Evolutionary conservation across 208 protist genomes (phyloP).

Genomic region (Balamuthia mandrillaris): DNA sequence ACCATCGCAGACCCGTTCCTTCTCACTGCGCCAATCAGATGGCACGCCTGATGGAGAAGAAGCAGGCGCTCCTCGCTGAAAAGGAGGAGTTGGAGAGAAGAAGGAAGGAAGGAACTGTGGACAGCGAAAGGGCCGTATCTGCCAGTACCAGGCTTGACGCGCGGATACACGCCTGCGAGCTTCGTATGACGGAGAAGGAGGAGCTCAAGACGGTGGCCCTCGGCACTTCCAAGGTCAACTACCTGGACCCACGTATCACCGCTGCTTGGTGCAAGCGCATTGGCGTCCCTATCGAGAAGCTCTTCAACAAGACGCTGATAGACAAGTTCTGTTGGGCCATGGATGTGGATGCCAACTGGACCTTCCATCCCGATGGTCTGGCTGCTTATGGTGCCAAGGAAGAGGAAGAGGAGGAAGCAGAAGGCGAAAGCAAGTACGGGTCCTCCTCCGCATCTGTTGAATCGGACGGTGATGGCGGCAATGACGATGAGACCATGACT

Average conservation of each 20-base stretch:
- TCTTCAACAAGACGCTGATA: constrained; percentile 92
- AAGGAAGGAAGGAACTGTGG: constrained; percentile 50
- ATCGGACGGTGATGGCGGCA: too few species aligned
- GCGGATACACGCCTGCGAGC: constrained; percentile 31
- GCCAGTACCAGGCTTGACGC: constrained; percentile 35
- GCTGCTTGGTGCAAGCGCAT: constrained; percentile 88
- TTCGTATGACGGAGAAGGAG: constrained; percentile 53
- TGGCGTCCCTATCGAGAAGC: constrained; percentile 86
- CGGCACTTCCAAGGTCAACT: constrained; percentile 98
- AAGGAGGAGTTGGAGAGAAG: constrained; percentile 33
- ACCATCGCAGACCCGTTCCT: constrained; percentile 95
- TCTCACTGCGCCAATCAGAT: constrained; percentile 83
- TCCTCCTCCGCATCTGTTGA: too few species aligned
- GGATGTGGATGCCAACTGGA: constrained; percentile 58
- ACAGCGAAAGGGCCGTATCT: constrained; percentile 16
- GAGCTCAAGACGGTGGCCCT: constrained; percentile 81
- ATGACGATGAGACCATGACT: too few species aligned
- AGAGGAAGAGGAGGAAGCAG: too few species aligned
- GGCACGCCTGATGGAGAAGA: constrained; percentile 75
- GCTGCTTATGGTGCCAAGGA: too few species aligned
- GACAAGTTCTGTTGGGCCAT: constrained; percentile 95
- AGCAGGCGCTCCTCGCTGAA: constrained; percentile 64
- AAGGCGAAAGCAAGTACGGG: too few species aligned
- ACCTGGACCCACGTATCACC: constrained; percentile 97
- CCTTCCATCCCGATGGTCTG: too few species aligned